phyloP scores from a whole-genome alignment of 2,329 filamentous ascomycete genomes.

The Graphilbum sp. region DNA sequence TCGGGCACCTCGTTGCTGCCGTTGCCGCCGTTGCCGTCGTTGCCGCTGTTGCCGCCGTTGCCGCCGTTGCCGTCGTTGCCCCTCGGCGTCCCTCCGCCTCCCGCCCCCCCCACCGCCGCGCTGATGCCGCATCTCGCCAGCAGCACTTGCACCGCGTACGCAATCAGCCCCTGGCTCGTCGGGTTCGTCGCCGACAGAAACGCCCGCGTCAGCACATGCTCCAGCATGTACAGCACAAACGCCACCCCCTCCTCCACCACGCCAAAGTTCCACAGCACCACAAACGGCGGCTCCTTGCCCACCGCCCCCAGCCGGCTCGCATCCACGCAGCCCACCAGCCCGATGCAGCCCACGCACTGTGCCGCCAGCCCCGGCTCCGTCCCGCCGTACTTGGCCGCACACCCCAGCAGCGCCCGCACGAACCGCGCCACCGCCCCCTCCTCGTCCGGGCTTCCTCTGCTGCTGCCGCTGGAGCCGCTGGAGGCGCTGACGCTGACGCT shows the following conservation, averaged over 20 bases:
- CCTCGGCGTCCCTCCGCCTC: neutral
- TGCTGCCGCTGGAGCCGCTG: constrained; percentile 58
- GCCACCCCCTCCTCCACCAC: constrained; percentile 61
- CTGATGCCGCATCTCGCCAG: constrained; percentile 63
- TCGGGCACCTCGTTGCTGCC: constrained; percentile 10
- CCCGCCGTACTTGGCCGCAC: constrained; percentile 63
- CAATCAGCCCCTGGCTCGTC: constrained; percentile 75
- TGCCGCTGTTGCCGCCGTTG: constrained; percentile 14
- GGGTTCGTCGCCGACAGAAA: constrained; percentile 86
- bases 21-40: neutral
- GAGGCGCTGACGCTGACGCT: constrained; percentile 42
- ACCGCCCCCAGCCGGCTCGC: constrained; percentile 74
- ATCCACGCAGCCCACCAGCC: constrained; percentile 80
- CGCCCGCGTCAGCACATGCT: constrained; percentile 76
- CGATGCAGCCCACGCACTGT: constrained; percentile 67
- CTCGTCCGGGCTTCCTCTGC: constrained; percentile 46
- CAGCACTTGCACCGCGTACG: constrained; percentile 87
- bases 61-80: neutral
- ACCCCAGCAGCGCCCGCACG: constrained; percentile 68
- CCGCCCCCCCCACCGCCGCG: constrained; percentile 23
- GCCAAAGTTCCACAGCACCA: constrained; percentile 78
- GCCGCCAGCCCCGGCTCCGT: constrained; percentile 49
- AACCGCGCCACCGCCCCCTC: constrained; percentile 49
- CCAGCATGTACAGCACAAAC: constrained; percentile 72
- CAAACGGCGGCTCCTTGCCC: constrained; percentile 63